A percentile compares a stretch with the other conserved stretches of the same genome.
These are phyloP conservation scores for Magnusiomyces suaveolens DNA, from an alignment of 1,139 yeast species.

Conservation along the genomic window DNA sequence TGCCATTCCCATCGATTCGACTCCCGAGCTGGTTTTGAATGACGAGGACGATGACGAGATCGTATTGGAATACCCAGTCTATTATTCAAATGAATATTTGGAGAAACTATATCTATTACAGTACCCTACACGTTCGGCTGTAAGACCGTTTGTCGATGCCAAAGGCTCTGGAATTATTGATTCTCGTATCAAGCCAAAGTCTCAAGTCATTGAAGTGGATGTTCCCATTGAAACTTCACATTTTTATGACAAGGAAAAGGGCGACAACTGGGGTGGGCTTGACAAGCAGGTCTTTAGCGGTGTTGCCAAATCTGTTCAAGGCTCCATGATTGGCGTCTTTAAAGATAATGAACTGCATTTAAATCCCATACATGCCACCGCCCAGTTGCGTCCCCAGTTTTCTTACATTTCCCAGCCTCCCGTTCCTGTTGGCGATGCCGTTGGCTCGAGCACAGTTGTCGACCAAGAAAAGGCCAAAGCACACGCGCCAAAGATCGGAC, in stretches of 20 bases:
- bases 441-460: slow-evolving; percentile 29
- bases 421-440: slow-evolving; percentile 15
- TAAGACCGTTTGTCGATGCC: slow-evolving; percentile 38
- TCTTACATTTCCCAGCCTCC: slow-evolving; percentile 46
- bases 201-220: slow-evolving; percentile 56
- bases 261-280: slow-evolving; percentile 54
- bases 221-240: slow-evolving; percentile 55
- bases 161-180: slow-evolving; percentile 37
- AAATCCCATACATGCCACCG: slow-evolving; percentile 55
- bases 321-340: slow-evolving; percentile 47
- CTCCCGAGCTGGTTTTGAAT: slow-evolving; percentile 6
- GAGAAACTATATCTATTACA: slow-evolving; percentile 45
- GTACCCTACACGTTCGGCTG: slow-evolving; percentile 59
- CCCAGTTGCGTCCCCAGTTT: slow-evolving; percentile 77
- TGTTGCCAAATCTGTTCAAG: slow-evolving; percentile 43
- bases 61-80: slow-evolving; percentile 64
- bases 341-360: slow-evolving; percentile 48
- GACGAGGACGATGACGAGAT: slow-evolving; percentile 45
- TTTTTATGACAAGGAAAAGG: slow-evolving; percentile 57
- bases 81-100: slow-evolving; percentile 31
- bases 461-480: slow-evolving; percentile 23
- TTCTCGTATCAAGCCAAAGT: slow-evolving; percentile 52
- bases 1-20: slow-evolving; percentile 1
- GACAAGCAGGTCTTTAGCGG: slow-evolving; percentile 60
- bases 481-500: slow-evolving; percentile 40